These are phyloP conservation scores for Nyctanthes arbortristis DNA, from an alignment of 257 asterid genomes.

Conservation along the genomic window DNA sequence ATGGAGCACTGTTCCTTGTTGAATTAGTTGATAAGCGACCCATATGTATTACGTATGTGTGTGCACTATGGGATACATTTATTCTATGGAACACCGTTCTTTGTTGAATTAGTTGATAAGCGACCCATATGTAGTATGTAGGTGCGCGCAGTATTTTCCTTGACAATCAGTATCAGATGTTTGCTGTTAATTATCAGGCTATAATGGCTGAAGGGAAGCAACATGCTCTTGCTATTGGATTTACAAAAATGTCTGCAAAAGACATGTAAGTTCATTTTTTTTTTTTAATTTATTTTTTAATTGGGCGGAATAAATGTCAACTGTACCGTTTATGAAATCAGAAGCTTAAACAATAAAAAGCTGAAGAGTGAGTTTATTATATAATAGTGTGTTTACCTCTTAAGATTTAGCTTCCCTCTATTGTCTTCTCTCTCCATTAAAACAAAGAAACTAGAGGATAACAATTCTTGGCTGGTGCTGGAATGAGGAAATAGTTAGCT, in stretches of 20 bases:
- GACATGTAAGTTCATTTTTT: constrained; percentile 66
- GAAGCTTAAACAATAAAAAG: background rate
- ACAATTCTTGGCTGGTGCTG: background rate
- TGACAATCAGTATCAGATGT: constrained; percentile 7
- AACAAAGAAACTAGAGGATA: background rate
- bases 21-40: too few species aligned
- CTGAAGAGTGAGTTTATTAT: background rate
- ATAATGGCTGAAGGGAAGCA: constrained; percentile 99
- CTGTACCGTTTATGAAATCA: background rate
- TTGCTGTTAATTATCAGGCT: constrained; percentile 57
- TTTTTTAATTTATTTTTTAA: too few species aligned
- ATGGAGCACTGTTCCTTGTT: too few species aligned
- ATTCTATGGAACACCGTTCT: too few species aligned
- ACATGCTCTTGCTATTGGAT: constrained; percentile 98
- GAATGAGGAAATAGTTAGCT: background rate
- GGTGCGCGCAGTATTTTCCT: too few species aligned
- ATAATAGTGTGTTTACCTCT: background rate
- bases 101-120: too few species aligned
- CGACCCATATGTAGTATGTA: too few species aligned
- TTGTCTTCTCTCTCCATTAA: background rate
- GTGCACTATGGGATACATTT: too few species aligned
- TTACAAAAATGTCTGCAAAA: constrained; percentile 91
- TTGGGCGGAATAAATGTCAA: constrained; percentile 2
- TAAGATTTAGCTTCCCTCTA: background rate
- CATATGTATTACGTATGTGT: too few species aligned